Evolutionary conservation across 169 alveolate genomes (phyloP).

Genomic region (Cystoisospora suis): DNA sequence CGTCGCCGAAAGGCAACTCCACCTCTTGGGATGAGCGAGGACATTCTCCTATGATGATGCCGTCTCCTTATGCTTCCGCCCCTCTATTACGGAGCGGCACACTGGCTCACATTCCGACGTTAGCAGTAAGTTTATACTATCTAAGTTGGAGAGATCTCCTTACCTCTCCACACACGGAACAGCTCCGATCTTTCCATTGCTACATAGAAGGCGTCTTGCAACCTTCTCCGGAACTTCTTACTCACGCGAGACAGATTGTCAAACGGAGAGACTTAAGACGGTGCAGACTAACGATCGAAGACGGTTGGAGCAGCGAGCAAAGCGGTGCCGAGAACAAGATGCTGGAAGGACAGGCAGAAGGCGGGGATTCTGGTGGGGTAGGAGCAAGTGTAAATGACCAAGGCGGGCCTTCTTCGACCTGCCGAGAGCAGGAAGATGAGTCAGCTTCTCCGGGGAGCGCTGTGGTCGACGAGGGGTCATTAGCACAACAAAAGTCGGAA

Average conservation of each 20-base stretch:
- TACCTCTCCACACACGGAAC: neutral
- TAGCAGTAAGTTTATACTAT: neutral
- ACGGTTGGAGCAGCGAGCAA: neutral
- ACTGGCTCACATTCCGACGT: conserved; percentile 21
- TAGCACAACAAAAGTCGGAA: neutral
- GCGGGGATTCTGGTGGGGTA: neutral
- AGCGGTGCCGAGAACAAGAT: neutral
- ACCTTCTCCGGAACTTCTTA: conserved; percentile 45
- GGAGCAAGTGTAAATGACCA: too few relatives aligned
- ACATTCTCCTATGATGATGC: too few relatives aligned
- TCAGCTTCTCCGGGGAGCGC: too few relatives aligned
- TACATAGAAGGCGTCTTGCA: conserved; percentile 54
- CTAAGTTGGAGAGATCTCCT: conserved; percentile 6
- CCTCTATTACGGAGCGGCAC: neutral
- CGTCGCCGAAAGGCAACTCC: too few relatives aligned
- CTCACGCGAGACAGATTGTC: neutral
- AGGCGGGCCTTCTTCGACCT: too few relatives aligned
- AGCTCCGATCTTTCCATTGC: conserved; percentile 48
- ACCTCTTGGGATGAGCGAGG: too few relatives aligned
- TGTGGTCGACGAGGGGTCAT: neutral
- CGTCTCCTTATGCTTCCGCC: too few relatives aligned
- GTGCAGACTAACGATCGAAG: neutral
- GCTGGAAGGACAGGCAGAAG: neutral
- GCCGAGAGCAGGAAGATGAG: too few relatives aligned
- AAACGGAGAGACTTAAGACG: neutral